phyloP scores from a whole-genome alignment of 148 eudicot genomes.

The Amaranthus cruentus region DNA sequence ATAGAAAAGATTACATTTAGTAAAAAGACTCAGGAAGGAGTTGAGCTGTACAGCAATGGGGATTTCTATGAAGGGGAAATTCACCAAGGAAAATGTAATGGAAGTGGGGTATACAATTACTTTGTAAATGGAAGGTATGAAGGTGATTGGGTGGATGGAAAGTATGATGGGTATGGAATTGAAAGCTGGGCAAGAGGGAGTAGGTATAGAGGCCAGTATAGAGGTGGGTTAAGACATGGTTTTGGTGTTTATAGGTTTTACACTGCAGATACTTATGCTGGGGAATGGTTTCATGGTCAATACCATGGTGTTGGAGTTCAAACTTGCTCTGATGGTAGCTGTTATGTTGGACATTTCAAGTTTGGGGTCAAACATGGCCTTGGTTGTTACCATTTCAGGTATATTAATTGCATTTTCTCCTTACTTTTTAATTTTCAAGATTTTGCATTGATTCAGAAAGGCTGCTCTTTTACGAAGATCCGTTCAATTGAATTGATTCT shows the following conservation, averaged over 20 bases:
- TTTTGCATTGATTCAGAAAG: too few species aligned
- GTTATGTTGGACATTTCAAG: slow-evolving; percentile 72
- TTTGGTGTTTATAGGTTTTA: slow-evolving; percentile 73
- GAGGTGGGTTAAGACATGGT: slow-evolving; percentile 72
- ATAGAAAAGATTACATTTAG: too few species aligned
- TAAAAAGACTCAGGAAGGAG: slow-evolving; percentile 38
- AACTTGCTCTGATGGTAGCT: slow-evolving; percentile 80
- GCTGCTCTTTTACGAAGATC: too few species aligned
- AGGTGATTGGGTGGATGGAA: slow-evolving; percentile 94
- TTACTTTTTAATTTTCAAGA: not conserved
- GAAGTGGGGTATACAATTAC: slow-evolving; percentile 80
- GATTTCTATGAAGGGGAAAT: slow-evolving; percentile 90
- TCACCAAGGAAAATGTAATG: slow-evolving; percentile 71
- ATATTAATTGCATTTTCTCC: not conserved
- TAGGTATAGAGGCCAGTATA: slow-evolving; percentile 67
- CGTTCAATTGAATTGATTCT: too few species aligned
- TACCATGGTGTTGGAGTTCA: slow-evolving; percentile 81
- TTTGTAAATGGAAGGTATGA: slow-evolving; percentile 74
- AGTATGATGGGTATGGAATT: slow-evolving; percentile 81
- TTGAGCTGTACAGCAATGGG: slow-evolving; percentile 74
- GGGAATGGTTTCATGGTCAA: slow-evolving; percentile 84
- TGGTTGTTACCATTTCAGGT: slow-evolving; percentile 91
- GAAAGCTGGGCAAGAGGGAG: slow-evolving; percentile 94
- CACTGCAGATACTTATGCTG: slow-evolving; percentile 72
- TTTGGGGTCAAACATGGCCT: slow-evolving; percentile 82